Base-by-base conservation (phyloP, 169 alveolate genomes). In the Ichthyophthirius multifiliis region DNA sequence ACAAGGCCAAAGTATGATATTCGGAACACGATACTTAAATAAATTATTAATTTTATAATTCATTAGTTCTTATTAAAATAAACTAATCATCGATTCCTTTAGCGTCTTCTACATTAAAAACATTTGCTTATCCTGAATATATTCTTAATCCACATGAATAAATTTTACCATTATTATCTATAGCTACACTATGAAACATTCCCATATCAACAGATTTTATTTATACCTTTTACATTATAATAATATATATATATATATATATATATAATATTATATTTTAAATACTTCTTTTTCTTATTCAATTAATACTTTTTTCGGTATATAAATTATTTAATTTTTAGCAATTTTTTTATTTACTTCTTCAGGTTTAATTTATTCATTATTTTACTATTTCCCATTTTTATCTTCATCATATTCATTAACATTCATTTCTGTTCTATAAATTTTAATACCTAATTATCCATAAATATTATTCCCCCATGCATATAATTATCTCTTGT, bases 401-500 rank as follows among this genome's bases (percentile, higher is more conserved):
- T 67, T 10, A 65, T 43, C 41, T 31, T 79, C 43, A 20, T 67
- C 80, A 20, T 65, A 45, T 12, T 79, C 79, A 30, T 75, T 67
- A n/a, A 65, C 37, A 44, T 13, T 13, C n/a, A 75, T 44, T 32
- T 55, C 30, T 18, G 12, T 41, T 41, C 12, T 12, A 41, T 41
- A 9, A 41, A 41, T 9, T 9, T 41, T 41, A 41, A 7, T 71
- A 9, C 86, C 86, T 34, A 81, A 67, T 45, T 81, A 48, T 9
- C 86, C 86, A 62, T 47, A 81, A 13, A 32, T 10, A 62, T 81
- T 81, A 43, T 81, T 81, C n/a, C 86, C 86, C 86, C 86, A 81
- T 7, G 73, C 86, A 43, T 43, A 73, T 39, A 81, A 47, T 46
- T 73, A 46, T 73, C 64, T n/a, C 16, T 47, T 41, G 18, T 48